These are phyloP conservation scores for Phialophora expanda DNA, from an alignment of 2,329 filamentous ascomycete genomes.

Conservation along the genomic window DNA sequence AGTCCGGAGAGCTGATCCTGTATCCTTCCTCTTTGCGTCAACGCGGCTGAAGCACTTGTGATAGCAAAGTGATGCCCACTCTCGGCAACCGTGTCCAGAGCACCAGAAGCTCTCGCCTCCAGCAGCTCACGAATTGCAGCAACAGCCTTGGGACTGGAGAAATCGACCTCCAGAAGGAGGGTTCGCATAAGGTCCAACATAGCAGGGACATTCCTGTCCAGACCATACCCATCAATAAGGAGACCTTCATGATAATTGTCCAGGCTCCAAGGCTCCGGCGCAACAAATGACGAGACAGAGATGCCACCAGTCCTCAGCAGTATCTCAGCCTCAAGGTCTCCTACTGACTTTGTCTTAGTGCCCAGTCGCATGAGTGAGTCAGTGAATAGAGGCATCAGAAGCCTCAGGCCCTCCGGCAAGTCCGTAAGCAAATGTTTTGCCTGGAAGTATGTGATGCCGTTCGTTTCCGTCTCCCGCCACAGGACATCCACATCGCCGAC, in stretches of 20 bases:
- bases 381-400: conserved; percentile 86
- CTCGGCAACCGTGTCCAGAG: conserved; percentile 88
- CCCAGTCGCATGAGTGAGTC: conserved; percentile 93
- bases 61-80: conserved; percentile 87
- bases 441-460: conserved; percentile 94
- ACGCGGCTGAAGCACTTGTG: conserved; percentile 77
- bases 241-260: conserved; percentile 78
- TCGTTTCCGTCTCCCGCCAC: conserved; percentile 91
- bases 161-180: conserved; percentile 85
- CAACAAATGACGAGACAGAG: conserved; percentile 81
- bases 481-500: conserved; percentile 73
- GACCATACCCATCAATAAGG: conserved; percentile 80
- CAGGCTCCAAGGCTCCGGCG: conserved; percentile 75
- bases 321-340: conserved; percentile 92
- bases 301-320: conserved; percentile 95
- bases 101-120: conserved; percentile 83
- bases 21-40: conserved; percentile 73
- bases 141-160: conserved; percentile 80
- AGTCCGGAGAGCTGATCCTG: conserved; percentile 89
- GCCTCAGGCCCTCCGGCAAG: conserved; percentile 80
- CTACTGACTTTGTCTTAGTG: conserved; percentile 85
- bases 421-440: conserved; percentile 80
- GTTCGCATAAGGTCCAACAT: conserved; percentile 87
- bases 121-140: conserved; percentile 84
- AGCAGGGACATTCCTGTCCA: conserved; percentile 86